Evolutionary conservation across 306 rosid genomes (phyloP), one percentile per base, ranked within the genome.

Genomic region (Citrullus mucosospermus): DNA sequence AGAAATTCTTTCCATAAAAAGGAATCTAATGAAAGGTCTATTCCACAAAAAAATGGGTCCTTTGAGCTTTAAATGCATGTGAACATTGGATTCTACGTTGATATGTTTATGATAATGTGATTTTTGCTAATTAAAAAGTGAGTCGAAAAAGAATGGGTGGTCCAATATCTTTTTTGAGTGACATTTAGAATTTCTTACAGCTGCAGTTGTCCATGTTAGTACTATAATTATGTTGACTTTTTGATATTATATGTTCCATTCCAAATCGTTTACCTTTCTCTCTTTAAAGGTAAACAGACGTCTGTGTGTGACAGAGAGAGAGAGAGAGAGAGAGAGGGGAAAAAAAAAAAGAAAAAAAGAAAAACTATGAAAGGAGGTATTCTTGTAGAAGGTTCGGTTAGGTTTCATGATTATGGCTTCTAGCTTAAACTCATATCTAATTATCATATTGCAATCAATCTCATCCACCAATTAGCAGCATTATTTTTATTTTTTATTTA

Each of bases 21-120:
- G 77, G 77, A 48, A 72, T 72, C 77, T 59, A 72, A 72, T 72
- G 76, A 72, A 72, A 72, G 8, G 77, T 72, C 77, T 50, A 48
- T 48, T 72, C 43, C 60, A 46, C 59, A 11, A 48, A 48, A 44
- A 22, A 50, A 72, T 25, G 59, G 77, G 77, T 72, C 77, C 77
- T 72, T 72, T 0, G 58, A 72, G 77, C 8, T 25, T 72, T 43
- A 72, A 72, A 14, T 72, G 77, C 58, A 50, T 72, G 77, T 72
- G 77, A 72, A 72, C 77, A 72, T 72, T 72, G 77, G 77, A 72
- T 72, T 72, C 77, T 72, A 72, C 59, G 34, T 69, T 69, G 75
- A 43, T 69, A 44, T 20, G 50, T 69, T 43, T 2, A 44, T 44
- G 56, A 44, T 46, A 69, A 6, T 20, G 38, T 48, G 38, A 69